Conservation (phyloP, 1,284 basidiomycete genomes). For the Tylopilus sp. region DNA sequence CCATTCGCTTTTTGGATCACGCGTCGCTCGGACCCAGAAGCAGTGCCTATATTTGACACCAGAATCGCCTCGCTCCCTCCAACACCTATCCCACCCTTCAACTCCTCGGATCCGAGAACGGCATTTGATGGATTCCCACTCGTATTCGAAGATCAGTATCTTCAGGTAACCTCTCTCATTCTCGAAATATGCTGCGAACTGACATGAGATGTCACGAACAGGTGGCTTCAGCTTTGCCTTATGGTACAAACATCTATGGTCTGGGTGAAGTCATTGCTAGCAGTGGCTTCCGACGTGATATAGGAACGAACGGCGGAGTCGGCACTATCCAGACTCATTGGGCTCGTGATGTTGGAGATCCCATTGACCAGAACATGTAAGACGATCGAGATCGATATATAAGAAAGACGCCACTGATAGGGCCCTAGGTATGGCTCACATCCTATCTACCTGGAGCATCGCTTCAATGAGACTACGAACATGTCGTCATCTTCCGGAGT, state of each 20-base stretch:
- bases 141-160: slow-evolving; percentile 76
- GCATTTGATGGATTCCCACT: slow-evolving; percentile 59
- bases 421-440: slow-evolving; percentile 60
- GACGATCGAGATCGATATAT: slow-evolving; percentile 19
- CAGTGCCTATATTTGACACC: slow-evolving; percentile 72
- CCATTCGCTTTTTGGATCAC: slow-evolving; percentile 82
- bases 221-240: slow-evolving; percentile 63
- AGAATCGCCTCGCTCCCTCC: slow-evolving; percentile 54
- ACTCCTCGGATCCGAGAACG: slow-evolving; percentile 47
- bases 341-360: slow-evolving; percentile 62
- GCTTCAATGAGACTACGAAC: slow-evolving; percentile 49
- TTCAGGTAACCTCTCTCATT: slow-evolving; percentile 41
- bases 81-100: slow-evolving; percentile 53
- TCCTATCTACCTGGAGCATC: slow-evolving; percentile 66
- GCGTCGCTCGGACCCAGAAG: slow-evolving; percentile 56
- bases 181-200: background rate
- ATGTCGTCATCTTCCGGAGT: slow-evolving; percentile 66
- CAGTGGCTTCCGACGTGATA: slow-evolving; percentile 64
- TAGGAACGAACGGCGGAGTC: slow-evolving; percentile 48
- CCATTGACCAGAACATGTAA: slow-evolving; percentile 61
- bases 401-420: slow-evolving; percentile 11
- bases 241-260: slow-evolving; percentile 73
- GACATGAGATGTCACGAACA: slow-evolving; percentile 29
- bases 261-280: slow-evolving; percentile 72
- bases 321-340: slow-evolving; percentile 72